Percentiles rank a stretch among this genome's conserved stretches.
phyloP scores from a whole-genome alignment of 1,284 basidiomycete species.

The Meripilus lineatus region DNA sequence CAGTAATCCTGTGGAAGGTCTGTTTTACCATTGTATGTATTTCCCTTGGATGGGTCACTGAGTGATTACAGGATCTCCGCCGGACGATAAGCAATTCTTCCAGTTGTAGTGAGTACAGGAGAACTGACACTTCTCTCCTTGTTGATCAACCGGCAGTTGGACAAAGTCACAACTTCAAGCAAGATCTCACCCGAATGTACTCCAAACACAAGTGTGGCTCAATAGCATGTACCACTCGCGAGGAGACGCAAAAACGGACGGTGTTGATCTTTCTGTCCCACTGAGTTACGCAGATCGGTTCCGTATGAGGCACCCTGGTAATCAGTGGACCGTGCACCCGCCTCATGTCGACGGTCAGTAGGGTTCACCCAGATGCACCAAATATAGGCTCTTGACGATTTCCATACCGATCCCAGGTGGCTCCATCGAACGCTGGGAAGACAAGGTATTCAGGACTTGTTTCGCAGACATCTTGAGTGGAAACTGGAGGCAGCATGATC shows the following conservation, averaged over 20 bases:
- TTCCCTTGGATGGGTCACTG: too few species aligned
- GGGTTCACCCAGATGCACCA: not conserved
- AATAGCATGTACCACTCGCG: conserved; percentile 55
- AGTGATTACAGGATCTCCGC: conserved; percentile 54
- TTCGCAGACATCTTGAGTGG: conserved; percentile 67
- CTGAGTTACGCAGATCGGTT: conserved; percentile 81
- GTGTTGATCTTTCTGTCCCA: conserved; percentile 64
- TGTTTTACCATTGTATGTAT: not conserved
- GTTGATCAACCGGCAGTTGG: too few species aligned
- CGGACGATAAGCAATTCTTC: conserved; percentile 65
- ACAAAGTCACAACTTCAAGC: conserved; percentile 68
- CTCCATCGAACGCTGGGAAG: conserved; percentile 83
- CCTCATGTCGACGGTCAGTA: conserved; percentile 73
- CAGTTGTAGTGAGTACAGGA: conserved; percentile 61
- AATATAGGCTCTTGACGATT: not conserved
- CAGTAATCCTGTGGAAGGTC: conserved; percentile 40
- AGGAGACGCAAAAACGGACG: conserved; percentile 31
- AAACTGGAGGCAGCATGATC: conserved; percentile 67
- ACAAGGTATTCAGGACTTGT: conserved; percentile 59
- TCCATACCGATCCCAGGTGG: too few species aligned
- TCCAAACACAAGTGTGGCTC: conserved; percentile 55
- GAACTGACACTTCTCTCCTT: too few species aligned
- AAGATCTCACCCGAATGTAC: conserved; percentile 69
- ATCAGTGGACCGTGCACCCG: conserved; percentile 59
- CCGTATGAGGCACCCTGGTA: conserved; percentile 75